phyloP scores from a whole-genome alignment of 2,329 filamentous ascomycete genomes.

The Acrocalymma vagum region DNA sequence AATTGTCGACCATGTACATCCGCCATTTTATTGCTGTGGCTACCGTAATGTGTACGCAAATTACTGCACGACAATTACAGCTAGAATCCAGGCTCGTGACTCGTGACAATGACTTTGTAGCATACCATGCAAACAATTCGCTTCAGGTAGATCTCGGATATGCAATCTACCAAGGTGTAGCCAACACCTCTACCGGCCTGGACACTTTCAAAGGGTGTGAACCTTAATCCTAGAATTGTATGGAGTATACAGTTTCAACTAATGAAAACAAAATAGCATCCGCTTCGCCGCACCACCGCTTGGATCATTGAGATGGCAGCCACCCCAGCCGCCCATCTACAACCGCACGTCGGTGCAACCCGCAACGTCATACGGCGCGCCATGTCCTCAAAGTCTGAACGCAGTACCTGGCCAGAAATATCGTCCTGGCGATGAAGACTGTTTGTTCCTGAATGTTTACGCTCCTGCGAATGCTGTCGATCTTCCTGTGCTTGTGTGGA shows the following conservation, averaged over 20 bases:
- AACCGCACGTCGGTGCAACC: conserved; percentile 15
- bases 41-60: too few relatives aligned
- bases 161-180: conserved; percentile 25
- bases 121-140: conserved; percentile 9
- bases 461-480: conserved; percentile 29
- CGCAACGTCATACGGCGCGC: conserved; percentile 8
- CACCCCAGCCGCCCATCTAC: conserved; percentile 14
- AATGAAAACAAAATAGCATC: conserved; percentile 19
- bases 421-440: conserved; percentile 35
- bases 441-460: conserved; percentile 48
- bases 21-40: too few relatives aligned
- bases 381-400: conserved; percentile 10
- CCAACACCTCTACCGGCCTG: conserved; percentile 21
- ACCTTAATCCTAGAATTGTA: neutral
- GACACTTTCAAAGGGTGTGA: conserved; percentile 33
- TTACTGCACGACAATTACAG: too few relatives aligned
- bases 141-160: conserved; percentile 32
- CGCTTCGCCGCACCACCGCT: conserved; percentile 29
- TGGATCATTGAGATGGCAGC: conserved; percentile 26
- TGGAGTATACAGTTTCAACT: neutral
- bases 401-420: neutral
- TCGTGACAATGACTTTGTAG: too few relatives aligned
- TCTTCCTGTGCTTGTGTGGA: conserved; percentile 42
- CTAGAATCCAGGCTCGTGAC: too few relatives aligned
- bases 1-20: too few relatives aligned